Evolutionary conservation across 2,329 filamentous ascomycete genomes (phyloP), one percentile per base, ranked within the genome.

Genomic region (Aspergillus jensenii): DNA sequence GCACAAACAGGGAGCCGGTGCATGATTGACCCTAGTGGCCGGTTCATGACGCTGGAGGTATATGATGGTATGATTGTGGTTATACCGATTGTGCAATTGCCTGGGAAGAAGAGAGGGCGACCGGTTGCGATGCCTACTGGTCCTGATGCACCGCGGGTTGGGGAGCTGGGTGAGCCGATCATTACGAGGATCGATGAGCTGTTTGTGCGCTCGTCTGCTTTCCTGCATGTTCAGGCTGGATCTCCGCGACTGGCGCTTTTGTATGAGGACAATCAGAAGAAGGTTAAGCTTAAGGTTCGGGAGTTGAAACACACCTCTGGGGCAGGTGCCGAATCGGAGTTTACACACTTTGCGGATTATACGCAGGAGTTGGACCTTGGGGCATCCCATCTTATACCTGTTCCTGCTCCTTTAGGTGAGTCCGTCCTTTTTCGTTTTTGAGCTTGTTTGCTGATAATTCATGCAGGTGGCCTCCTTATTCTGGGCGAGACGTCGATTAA

Each of bases 1-100:
- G 88, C 89, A 7, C 90, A 93, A 72, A 93, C 90, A 59, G 88
- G 90, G 65, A 90, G 96, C 74, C 84, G 90, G 67, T 93, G 90
- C 66, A 80, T 93, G 61, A 87, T 96, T 5, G 93, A 98, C 71
- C 92, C 92, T 0, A 89, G 87, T 0, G 87, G 89, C 6, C 78
- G 80, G 23, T 87, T 86, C 71, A 81, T 90, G 80, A 85, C 84
- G 3, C 70, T 90, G 61, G 86, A 90, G 68, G 77, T 89, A 7
- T 89, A 87, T 62, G 87, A 90, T 69, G 87, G 87, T 15, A 81
- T 90, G 5, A 78, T 90, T 35, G 87, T 84, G 12, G 80, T 89
- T 12, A 75, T 89, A 43, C 86, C 86, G 2, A 80, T 90, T 44
- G 75, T 84, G 7, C 80, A 72, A 77, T 82, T 76, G 75, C 82